A percentile compares a stretch with the other conserved stretches of the same genome.
These are phyloP conservation scores for Coemansia brasiliensis DNA, from an alignment of 192 early-diverging fungal species.

Conservation along the genomic window DNA sequence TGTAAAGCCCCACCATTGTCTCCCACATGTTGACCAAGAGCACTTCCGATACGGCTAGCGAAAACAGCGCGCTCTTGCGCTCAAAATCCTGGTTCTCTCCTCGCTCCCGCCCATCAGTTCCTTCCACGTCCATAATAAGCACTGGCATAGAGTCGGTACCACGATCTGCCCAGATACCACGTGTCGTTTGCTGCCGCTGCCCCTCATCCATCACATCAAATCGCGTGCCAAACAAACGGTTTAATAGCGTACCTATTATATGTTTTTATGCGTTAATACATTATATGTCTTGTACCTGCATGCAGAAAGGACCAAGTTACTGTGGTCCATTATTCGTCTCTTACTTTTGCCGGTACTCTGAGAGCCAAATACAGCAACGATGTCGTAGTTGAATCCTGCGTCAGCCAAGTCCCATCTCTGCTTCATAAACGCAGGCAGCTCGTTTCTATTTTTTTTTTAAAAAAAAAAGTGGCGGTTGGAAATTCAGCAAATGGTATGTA, in stretches of 20 bases:
- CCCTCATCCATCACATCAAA: conserved; percentile 96
- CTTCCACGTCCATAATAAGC: conserved; percentile 97
- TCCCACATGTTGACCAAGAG: conserved; percentile 99
- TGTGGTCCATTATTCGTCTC: conserved; percentile 15
- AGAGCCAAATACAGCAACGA: conserved; percentile 98
- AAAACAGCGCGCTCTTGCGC: conserved; percentile 96
- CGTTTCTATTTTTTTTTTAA: conserved; percentile 51
- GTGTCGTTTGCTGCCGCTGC: conserved; percentile 88
- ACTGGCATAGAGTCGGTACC: conserved; percentile 71
- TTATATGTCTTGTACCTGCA: conserved; percentile 2
- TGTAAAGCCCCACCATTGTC: conserved; percentile 94
- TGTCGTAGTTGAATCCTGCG: conserved; percentile 92
- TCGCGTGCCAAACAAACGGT: conserved; percentile 89
- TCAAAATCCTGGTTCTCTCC: conserved; percentile 99
- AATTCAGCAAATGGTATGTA: neutral
- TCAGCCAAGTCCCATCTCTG: conserved; percentile 78
- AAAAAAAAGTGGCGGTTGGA: neutral
- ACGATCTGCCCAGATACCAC: conserved; percentile 96
- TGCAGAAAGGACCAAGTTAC: no score
- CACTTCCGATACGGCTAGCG: conserved; percentile 91
- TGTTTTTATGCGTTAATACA: conserved; percentile 48
- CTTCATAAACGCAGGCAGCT: conserved; percentile 76
- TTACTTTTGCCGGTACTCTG: conserved; percentile 99
- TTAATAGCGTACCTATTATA: conserved; percentile 80
- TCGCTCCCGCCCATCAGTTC: conserved; percentile 96